These are phyloP conservation scores for Teunomyces funiuensis DNA, from an alignment of 805 yeast species.

Conservation along the genomic window DNA sequence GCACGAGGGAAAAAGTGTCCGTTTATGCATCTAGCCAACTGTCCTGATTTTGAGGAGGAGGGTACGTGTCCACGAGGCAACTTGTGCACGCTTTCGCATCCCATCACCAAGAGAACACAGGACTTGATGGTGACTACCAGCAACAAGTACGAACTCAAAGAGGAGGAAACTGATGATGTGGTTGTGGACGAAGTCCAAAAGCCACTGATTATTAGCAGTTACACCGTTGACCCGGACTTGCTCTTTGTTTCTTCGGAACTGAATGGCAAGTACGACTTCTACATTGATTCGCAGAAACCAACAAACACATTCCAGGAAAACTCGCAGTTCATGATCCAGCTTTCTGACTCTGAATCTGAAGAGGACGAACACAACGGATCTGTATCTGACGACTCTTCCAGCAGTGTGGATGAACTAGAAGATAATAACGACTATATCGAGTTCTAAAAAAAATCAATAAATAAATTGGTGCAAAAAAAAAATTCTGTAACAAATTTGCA, in stretches of 20 bases:
- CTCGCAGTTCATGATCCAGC: conserved; percentile 17
- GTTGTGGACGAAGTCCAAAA: conserved; percentile 15
- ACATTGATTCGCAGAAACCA: conserved; percentile 18
- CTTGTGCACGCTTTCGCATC: conserved; percentile 55
- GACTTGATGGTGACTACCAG: conserved; percentile 20
- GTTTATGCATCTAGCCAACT: conserved; percentile 55
- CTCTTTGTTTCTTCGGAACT: conserved; percentile 19
- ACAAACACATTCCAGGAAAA: conserved; percentile 10
- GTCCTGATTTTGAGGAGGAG: conserved; percentile 71
- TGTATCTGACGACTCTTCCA: conserved; percentile 10
- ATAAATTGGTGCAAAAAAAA: too few species aligned
- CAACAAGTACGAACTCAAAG: conserved; percentile 14
- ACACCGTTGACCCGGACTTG: conserved; percentile 30
- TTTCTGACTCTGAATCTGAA: not conserved
- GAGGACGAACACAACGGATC: conserved; percentile 11
- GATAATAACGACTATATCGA: conserved; percentile 25
- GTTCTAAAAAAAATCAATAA: conserved; percentile 8
- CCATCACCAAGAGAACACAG: conserved; percentile 27
- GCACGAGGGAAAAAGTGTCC: conserved; percentile 57
- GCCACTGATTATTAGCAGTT: conserved; percentile 25
- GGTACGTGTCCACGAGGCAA: conserved; percentile 56
- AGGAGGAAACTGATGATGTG: conserved; percentile 18
- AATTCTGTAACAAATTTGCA: not conserved
- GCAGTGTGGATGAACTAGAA: conserved; percentile 19
- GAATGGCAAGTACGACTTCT: conserved; percentile 24